A percentile compares a stretch with the other conserved stretches of the same genome.
Conservation (phyloP, 768 basidiomycete genomes). For the Russula sp. region DNA sequence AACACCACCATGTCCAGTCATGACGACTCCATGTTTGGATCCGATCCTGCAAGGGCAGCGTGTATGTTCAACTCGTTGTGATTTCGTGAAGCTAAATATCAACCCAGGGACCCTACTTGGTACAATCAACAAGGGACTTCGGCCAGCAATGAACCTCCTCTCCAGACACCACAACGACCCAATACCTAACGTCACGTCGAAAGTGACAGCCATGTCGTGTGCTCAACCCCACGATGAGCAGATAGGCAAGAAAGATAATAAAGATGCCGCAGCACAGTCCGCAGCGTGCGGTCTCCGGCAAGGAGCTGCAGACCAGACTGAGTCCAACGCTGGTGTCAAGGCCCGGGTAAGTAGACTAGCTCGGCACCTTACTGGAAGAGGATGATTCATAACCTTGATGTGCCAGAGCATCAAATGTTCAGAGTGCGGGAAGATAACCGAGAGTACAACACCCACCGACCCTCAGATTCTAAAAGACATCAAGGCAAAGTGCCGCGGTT, state of each 20-base stretch:
- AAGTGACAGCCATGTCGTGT: constrained; percentile 22
- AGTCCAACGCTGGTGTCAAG: constrained; percentile 38
- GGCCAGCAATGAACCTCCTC: constrained; percentile 86
- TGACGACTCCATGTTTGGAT: constrained; percentile 83
- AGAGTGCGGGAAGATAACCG: constrained; percentile 79
- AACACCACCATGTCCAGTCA: constrained; percentile 43
- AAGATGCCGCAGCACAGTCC: constrained; percentile 58
- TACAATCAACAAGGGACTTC: constrained; percentile 76
- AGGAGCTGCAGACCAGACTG: constrained; percentile 30
- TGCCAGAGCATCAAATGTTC: constrained; percentile 75
- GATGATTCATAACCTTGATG: neutral
- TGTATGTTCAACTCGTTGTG: constrained; percentile 45
- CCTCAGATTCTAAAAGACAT: constrained; percentile 84
- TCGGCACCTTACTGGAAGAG: neutral
- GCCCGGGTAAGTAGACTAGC: constrained; percentile 46
- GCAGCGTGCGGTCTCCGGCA: constrained; percentile 37
- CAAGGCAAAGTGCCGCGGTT: constrained; percentile 73
- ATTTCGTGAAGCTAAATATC: neutral
- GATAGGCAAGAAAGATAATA: constrained; percentile 65
- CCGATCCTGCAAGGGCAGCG: constrained; percentile 74
- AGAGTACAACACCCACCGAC: constrained; percentile 79
- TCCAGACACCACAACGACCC: constrained; percentile 71
- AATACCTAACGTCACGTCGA: constrained; percentile 49
- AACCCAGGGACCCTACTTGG: constrained; percentile 79
- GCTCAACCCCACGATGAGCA: constrained; percentile 23